These are phyloP conservation scores for Allantophomopsis cytisporea DNA, from an alignment of 2,329 filamentous ascomycete species.

Conservation along the genomic window DNA sequence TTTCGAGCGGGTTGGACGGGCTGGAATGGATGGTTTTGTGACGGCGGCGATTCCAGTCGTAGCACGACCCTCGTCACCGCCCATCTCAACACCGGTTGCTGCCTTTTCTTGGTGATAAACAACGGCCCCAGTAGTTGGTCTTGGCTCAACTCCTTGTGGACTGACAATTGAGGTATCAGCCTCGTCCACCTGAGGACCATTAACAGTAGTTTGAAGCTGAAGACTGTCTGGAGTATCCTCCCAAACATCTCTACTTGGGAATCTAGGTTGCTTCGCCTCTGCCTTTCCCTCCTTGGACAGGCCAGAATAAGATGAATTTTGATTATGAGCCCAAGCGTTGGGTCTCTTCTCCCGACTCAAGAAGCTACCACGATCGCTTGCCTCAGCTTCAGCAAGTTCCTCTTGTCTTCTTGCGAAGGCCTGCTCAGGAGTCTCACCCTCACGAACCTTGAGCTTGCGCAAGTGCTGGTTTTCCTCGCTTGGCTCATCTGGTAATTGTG, in stretches of 20 bases:
- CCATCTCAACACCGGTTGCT: conserved; percentile 8
- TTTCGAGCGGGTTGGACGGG: conserved; percentile 29
- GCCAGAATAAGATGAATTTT: too few relatives aligned
- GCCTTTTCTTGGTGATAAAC: conserved; percentile 14
- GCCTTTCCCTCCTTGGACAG: conserved; percentile 39
- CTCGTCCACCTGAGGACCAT: conserved; percentile 34
- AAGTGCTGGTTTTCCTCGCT: conserved; percentile 3
- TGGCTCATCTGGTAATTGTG: conserved; percentile 42
- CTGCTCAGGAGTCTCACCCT: conserved; percentile 41
- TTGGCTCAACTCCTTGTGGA: conserved; percentile 20
- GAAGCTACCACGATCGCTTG: conserved; percentile 31
- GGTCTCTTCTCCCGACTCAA: conserved; percentile 35
- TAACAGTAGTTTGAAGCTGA: conserved; percentile 64
- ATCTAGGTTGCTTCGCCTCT: conserved; percentile 46
- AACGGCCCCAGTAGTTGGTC: conserved; percentile 16
- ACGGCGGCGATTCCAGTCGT: conserved; percentile 30
- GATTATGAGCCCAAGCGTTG: conserved; percentile 31
- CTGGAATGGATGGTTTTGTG: conserved; percentile 41
- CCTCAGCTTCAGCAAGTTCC: conserved; percentile 46
- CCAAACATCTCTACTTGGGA: conserved; percentile 89
- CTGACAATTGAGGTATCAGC: conserved; percentile 18
- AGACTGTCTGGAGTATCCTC: conserved; percentile 83
- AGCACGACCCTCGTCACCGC: conserved; percentile 10
- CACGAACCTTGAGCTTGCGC: conserved; percentile 3
- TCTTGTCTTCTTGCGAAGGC: conserved; percentile 54